Percentiles rank a stretch among this genome's conserved stretches.
phyloP scores from a whole-genome alignment of 306 rosid genomes.

The Casuarina glauca region DNA sequence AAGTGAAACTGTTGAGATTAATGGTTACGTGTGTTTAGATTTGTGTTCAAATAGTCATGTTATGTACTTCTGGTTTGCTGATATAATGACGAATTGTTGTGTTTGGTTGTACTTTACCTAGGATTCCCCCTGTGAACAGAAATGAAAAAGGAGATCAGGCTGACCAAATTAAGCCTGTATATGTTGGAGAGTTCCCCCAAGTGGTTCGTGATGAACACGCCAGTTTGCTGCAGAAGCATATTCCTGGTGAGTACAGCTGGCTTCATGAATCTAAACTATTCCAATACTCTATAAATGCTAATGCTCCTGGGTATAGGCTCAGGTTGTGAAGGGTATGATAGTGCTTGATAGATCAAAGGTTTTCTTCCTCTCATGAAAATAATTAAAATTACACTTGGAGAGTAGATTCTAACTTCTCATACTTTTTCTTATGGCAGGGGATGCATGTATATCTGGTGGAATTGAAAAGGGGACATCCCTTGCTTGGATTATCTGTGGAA shows the following conservation, averaged over 20 bases:
- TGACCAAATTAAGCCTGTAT: conserved; percentile 69
- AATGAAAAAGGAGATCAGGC: conserved; percentile 52
- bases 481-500: conserved; percentile 81
- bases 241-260: conserved; percentile 46
- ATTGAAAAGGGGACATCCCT: conserved; percentile 71
- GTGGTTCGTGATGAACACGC: conserved; percentile 72
- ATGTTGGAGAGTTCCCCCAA: conserved; percentile 84
- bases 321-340: neutral
- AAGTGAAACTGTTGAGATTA: neutral
- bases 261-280: conserved; percentile 10
- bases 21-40: neutral
- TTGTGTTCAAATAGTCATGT: neutral
- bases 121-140: conserved; percentile 63
- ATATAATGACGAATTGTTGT: neutral
- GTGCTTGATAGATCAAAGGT: neutral
- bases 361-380: neutral
- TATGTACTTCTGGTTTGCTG: neutral
- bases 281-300: neutral
- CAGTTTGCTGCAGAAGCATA: conserved; percentile 50
- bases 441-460: conserved; percentile 62
- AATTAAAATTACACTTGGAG: neutral
- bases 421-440: conserved; percentile 45
- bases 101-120: conserved; percentile 27
- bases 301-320: neutral
- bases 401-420: neutral